phyloP scores from a whole-genome alignment of 2,329 filamentous ascomycete species.

The Trichoderma endophyticum region DNA sequence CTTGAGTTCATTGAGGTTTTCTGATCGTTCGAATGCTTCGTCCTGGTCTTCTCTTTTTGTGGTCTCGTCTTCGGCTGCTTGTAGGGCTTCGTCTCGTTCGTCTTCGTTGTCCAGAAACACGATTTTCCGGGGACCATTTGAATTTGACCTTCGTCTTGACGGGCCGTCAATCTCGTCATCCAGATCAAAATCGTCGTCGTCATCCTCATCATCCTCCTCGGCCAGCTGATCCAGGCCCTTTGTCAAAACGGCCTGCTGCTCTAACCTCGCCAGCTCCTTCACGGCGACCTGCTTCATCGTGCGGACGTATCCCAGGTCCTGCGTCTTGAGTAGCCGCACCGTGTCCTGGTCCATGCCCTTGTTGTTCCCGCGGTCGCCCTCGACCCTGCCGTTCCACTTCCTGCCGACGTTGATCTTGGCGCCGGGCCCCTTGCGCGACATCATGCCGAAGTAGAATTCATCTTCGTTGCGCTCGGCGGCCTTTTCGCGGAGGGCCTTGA shows the following conservation, averaged over 20 bases:
- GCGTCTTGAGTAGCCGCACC: constrained; percentile 64
- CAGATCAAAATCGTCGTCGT: constrained; percentile 33
- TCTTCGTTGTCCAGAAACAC: constrained; percentile 48
- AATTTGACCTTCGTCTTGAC: constrained; percentile 29
- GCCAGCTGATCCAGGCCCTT: constrained; percentile 37
- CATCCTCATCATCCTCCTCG: constrained; percentile 31
- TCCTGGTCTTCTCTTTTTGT: constrained; percentile 24
- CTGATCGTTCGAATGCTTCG: constrained; percentile 39
- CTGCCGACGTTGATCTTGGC: constrained; percentile 48
- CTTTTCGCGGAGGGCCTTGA: constrained; percentile 59
- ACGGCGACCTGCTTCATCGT: constrained; percentile 58
- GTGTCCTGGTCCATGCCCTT: constrained; percentile 53
- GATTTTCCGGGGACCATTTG: constrained; percentile 45
- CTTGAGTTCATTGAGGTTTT: constrained; percentile 44
- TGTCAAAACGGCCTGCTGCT: constrained; percentile 51
- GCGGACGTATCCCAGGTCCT: constrained; percentile 63
- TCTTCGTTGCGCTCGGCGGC: constrained; percentile 66
- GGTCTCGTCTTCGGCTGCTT: constrained; percentile 27
- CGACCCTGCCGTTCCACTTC: constrained; percentile 53
- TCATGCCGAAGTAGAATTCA: constrained; percentile 72
- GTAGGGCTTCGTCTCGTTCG: constrained; percentile 33
- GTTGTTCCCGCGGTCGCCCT: constrained; percentile 59
- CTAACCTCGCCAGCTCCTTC: constrained; percentile 55
- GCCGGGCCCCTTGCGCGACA: constrained; percentile 57
- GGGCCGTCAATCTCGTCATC: constrained; percentile 32